phyloP scores from a whole-genome alignment of 768 basidiomycete genomes.

The Albatrellus ellisii region DNA sequence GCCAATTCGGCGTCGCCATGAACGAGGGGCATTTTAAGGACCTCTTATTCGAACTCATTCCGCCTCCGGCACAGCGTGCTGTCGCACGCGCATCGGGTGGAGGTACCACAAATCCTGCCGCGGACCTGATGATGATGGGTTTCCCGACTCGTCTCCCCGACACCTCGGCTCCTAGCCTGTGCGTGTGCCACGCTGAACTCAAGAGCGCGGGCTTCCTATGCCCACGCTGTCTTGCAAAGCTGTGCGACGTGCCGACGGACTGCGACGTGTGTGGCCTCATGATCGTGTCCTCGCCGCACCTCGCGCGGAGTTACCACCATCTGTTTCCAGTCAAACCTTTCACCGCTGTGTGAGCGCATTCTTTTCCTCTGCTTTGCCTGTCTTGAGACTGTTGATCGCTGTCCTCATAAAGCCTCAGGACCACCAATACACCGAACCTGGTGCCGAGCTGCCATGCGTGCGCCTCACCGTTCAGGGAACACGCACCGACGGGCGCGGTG shows the following conservation, averaged over 20 bases:
- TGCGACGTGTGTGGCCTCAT: conserved; percentile 95
- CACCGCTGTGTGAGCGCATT: conserved; percentile 54
- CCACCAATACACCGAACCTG: conserved; percentile 25
- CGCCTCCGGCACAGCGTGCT: conserved; percentile 77
- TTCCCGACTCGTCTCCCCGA: conserved; percentile 90
- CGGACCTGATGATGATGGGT: conserved; percentile 98
- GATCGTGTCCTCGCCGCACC: conserved; percentile 95
- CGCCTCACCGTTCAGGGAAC: conserved; percentile 49
- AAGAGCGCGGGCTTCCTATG: conserved; percentile 92
- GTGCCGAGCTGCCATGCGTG: conserved; percentile 62
- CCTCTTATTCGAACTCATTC: conserved; percentile 87
- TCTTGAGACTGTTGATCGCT: conserved; percentile 3
- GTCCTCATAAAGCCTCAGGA: conserved; percentile 23
- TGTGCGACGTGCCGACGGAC: conserved; percentile 97
- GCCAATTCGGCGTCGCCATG: conserved; percentile 91
- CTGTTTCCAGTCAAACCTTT: conserved; percentile 90
- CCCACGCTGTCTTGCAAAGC: conserved; percentile 83
- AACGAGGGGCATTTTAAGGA: conserved; percentile 98
- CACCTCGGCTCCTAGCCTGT: conserved; percentile 70
- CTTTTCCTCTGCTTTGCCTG: conserved; percentile 1
- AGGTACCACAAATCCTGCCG: conserved; percentile 42
- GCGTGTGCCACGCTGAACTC: conserved; percentile 88
- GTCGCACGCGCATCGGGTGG: conserved; percentile 33
- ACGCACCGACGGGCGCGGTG: conserved; percentile 14
- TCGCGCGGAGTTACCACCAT: conserved; percentile 92